Base-by-base conservation (phyloP, 768 basidiomycete species). In the Udeniomyces megalosporus region DNA sequence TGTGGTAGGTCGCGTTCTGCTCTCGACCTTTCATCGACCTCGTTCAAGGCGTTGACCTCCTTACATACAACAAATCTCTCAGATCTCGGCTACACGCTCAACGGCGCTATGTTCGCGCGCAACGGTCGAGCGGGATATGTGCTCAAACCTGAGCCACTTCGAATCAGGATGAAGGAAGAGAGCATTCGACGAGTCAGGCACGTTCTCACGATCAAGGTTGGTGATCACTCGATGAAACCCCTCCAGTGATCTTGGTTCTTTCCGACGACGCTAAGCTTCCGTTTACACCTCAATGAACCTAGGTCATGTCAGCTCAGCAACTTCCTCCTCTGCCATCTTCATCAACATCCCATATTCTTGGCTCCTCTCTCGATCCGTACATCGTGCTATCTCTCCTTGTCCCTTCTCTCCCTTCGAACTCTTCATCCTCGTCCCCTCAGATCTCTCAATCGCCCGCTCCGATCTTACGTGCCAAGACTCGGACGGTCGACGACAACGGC, bases 21-120 rank as follows among this genome's bases (percentile, higher is more conserved):
- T n/a, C n/a, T n/a, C n/a, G n/a, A n/a, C n/a, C 20, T 12, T 4
- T 46, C 14, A 15, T 20, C 10, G 3, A 15, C 7, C 12, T 15
- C 31, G 20, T 17, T 14, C 24, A 12, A 20, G 35, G 20, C 44
- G 8, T 20, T 15, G 17, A 35, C 22, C 31, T 31, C 4, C 11
- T 24, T 45, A 20, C 45, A 15, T 53, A 53, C 28, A 53, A n/a
- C 17, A 17, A 42, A 8, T 17, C 24, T 29, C 35, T 34, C 71
- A 90, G 91, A 96, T 73, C 74, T 89, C 55, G 91, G 89, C 2
- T 86, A 84, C 70, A 83, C 84, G 77, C 88, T 96, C 72, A 99
- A 95, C 69, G 82, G 86, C 64, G 88, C 92, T 6, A 91, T 97
- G 88, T 99, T 99, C 73, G 83, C 84, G 66, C 79, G 86, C 3